Conservation (phyloP, 768 basidiomycete genomes). For the Boletus reticuloceps region DNA sequence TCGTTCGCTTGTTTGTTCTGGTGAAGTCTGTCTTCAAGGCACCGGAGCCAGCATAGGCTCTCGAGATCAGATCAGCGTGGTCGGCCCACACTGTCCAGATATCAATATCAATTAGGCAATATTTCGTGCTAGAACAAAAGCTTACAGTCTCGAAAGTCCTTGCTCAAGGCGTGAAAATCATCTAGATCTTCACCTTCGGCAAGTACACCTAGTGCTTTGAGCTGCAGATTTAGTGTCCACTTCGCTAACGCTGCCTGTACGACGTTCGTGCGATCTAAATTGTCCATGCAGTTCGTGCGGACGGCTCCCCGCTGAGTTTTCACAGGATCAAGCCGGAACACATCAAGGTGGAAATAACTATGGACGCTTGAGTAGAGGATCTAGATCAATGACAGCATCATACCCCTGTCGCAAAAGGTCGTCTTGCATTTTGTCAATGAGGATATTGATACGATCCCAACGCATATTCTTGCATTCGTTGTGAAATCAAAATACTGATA, state of each 20-base stretch:
- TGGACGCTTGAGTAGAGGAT: slow-evolving; percentile 6
- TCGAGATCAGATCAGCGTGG: slow-evolving; percentile 87
- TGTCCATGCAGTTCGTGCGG: slow-evolving; percentile 98
- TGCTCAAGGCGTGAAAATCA: slow-evolving; percentile 74
- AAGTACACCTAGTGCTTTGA: slow-evolving; percentile 71
- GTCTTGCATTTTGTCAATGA: slow-evolving; percentile 74
- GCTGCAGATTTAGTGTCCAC: slow-evolving; percentile 76
- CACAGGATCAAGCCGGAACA: slow-evolving; percentile 43
- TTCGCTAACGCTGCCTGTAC: slow-evolving; percentile 90
- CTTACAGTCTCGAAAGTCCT: slow-evolving; percentile 87
- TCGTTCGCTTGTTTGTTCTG: slow-evolving; percentile 85
- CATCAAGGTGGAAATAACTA: slow-evolving; percentile 78
- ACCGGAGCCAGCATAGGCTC: slow-evolving; percentile 91
- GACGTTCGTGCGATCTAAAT: slow-evolving; percentile 94
- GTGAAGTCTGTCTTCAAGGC: slow-evolving; percentile 98
- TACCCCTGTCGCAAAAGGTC: slow-evolving; percentile 71
- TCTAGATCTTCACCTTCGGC: slow-evolving; percentile 71
- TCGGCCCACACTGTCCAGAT: slow-evolving; percentile 86
- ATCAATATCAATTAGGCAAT: slow-evolving; percentile 12
- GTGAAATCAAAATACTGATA: slow-evolving; percentile 99
- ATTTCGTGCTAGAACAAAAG: slow-evolving; percentile 1
- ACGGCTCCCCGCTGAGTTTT: slow-evolving; percentile 73
- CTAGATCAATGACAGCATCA: background rate
- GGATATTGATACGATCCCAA: slow-evolving; percentile 86
- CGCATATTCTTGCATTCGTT: slow-evolving; percentile 92